Evolutionary conservation across 257 asterid genomes (phyloP).

Genomic region (Thymus quinquecostatus): DNA sequence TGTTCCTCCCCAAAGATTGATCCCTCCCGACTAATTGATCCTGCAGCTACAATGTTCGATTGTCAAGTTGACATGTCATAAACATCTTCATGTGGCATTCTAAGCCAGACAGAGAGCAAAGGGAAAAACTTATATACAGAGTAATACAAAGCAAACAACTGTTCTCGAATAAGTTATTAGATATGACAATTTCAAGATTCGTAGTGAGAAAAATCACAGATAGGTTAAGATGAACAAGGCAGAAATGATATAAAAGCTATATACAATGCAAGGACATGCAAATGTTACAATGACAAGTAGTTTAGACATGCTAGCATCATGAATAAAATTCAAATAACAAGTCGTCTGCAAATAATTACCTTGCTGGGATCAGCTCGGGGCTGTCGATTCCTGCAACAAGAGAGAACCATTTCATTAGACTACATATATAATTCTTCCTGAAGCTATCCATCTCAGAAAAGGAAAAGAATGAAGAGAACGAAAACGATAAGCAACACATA

Average conservation of each 20-base stretch:
- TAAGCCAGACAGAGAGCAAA: neutral
- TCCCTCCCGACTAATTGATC: constrained; percentile 55
- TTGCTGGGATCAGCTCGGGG: constrained; percentile 50
- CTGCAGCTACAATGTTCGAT: constrained; percentile 45
- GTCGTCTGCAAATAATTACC: constrained; percentile 48
- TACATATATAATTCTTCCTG: neutral
- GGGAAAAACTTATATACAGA: constrained; percentile 7
- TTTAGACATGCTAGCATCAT: neutral
- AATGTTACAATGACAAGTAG: neutral
- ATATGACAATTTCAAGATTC: constrained; percentile 16
- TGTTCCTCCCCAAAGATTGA: constrained; percentile 49
- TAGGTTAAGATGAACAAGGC: neutral
- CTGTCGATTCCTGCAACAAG: constrained; percentile 74
- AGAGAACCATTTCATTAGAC: constrained; percentile 15
- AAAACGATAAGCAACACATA: neutral
- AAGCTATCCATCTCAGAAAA: constrained; percentile 9
- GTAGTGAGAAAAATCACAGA: neutral
- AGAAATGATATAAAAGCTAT: neutral
- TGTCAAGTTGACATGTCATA: constrained; percentile 20
- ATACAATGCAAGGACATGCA: constrained; percentile 6
- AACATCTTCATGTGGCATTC: constrained; percentile 14
- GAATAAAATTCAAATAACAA: neutral
- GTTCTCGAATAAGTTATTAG: constrained; percentile 11
- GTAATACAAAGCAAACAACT: constrained; percentile 14
- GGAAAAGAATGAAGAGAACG: constrained; percentile 5